Evolutionary conservation across 1,284 basidiomycete species (phyloP).

Genomic region (Xerocomus minutiporus): DNA sequence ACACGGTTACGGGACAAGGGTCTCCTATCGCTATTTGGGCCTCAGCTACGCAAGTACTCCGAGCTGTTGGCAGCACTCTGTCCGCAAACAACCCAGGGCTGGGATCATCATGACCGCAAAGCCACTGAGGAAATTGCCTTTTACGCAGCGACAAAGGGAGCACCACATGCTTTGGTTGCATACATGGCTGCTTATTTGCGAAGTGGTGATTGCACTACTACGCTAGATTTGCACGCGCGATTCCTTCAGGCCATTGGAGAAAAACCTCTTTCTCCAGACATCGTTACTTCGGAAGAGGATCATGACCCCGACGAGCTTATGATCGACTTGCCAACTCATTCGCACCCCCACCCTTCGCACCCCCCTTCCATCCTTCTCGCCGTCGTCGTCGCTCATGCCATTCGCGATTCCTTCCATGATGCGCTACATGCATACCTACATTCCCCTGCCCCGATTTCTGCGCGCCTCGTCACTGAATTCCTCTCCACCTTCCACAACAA

Average conservation of each 20-base stretch:
- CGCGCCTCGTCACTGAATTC: slow-evolving; percentile 35
- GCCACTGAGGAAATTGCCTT: slow-evolving; percentile 47
- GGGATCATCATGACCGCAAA: slow-evolving; percentile 28
- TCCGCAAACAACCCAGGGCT: slow-evolving; percentile 18
- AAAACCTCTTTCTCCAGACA: slow-evolving; percentile 16
- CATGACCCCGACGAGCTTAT: slow-evolving; percentile 18
- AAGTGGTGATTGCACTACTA: slow-evolving; percentile 37
- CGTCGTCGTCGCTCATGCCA: slow-evolving; percentile 55
- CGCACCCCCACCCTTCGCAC: slow-evolving; percentile 9
- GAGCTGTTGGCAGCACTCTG: slow-evolving; percentile 33
- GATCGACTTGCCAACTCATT: slow-evolving; percentile 19
- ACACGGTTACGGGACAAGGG: slow-evolving; percentile 39
- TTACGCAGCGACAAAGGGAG: slow-evolving; percentile 40
- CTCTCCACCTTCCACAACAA: slow-evolving; percentile 36
- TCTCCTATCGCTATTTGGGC: slow-evolving; percentile 42
- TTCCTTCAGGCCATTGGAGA: slow-evolving; percentile 33
- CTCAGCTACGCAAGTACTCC: slow-evolving; percentile 40
- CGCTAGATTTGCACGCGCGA: slow-evolving; percentile 45
- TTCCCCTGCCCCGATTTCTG: slow-evolving; percentile 36
- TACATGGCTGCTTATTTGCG: slow-evolving; percentile 48
- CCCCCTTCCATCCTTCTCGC: slow-evolving; percentile 45
- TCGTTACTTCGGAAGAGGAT: slow-evolving; percentile 18
- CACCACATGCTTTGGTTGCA: slow-evolving; percentile 43
- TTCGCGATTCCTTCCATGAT: slow-evolving; percentile 47
- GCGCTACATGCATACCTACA: slow-evolving; percentile 45